Percentiles rank a stretch among this genome's conserved stretches.
Evolutionary conservation across 345 rosid species (phyloP).

Genomic region (Eucalyptus virginea): DNA sequence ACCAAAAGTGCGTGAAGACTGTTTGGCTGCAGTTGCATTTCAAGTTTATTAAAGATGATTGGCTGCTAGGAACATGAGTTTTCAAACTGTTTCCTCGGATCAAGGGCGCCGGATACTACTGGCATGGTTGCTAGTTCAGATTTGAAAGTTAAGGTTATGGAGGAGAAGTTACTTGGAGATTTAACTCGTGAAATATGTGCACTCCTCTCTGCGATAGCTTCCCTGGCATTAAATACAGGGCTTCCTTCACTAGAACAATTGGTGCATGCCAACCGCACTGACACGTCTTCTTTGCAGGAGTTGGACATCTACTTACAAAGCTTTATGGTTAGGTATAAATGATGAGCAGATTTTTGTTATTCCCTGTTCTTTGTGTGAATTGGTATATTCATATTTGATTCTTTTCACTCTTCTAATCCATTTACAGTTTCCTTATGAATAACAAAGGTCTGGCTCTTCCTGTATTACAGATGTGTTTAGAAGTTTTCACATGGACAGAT

Average conservation of each 20-base stretch:
- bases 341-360: background rate
- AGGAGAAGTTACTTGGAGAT: slow-evolving; percentile 79
- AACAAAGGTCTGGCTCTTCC: slow-evolving; percentile 64
- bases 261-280: slow-evolving; percentile 48
- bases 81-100: slow-evolving; percentile 5
- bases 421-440: slow-evolving; percentile 66
- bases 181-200: slow-evolving; percentile 72
- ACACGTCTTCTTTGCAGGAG: slow-evolving; percentile 50
- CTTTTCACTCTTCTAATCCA: background rate
- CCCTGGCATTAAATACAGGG: slow-evolving; percentile 54
- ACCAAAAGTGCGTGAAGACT: too few species aligned
- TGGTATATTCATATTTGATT: background rate
- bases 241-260: slow-evolving; percentile 69
- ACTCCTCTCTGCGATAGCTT: slow-evolving; percentile 64
- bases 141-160: slow-evolving; percentile 92
- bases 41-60: too few species aligned
- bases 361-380: background rate
- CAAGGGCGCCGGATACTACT: slow-evolving; percentile 65
- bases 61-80: too few species aligned
- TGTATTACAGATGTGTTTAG: slow-evolving; percentile 48
- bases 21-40: too few species aligned
- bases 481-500: slow-evolving; percentile 29
- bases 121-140: slow-evolving; percentile 53
- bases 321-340: slow-evolving; percentile 76
- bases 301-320: slow-evolving; percentile 44